A percentile compares a stretch with the other conserved stretches of the same genome.
phyloP scores from a whole-genome alignment of 805 yeast genomes.

The Yarrowia osloensis region DNA sequence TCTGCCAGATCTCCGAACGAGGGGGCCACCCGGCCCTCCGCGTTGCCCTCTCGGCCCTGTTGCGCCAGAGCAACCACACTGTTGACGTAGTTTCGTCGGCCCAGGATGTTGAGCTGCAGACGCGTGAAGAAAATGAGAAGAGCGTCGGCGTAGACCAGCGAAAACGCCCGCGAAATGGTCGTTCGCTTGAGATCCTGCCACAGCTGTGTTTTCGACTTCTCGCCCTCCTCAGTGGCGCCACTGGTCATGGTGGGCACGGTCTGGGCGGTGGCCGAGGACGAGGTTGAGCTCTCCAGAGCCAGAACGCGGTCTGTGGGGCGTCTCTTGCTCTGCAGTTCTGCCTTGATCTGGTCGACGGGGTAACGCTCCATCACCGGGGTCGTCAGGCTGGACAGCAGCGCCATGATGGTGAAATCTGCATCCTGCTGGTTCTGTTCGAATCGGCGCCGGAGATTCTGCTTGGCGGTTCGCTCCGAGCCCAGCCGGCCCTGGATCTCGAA shows the following conservation, averaged over 20 bases:
- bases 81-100: constrained; percentile 81
- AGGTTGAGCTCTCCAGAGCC: constrained; percentile 31
- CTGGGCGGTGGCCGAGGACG: constrained; percentile 27
- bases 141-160: constrained; percentile 68
- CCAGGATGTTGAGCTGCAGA: constrained; percentile 82
- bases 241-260: constrained; percentile 20
- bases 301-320: constrained; percentile 32
- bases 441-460: constrained; percentile 72
- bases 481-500: constrained; percentile 54
- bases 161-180: constrained; percentile 70
- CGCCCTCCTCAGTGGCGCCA: constrained; percentile 33
- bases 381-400: constrained; percentile 74
- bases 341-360: constrained; percentile 73
- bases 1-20: constrained; percentile 25
- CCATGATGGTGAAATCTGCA: constrained; percentile 78
- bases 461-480: constrained; percentile 59
- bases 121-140: constrained; percentile 76
- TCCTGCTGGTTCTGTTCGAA: constrained; percentile 92
- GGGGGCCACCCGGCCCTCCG: constrained; percentile 33
- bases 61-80: constrained; percentile 74
- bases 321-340: constrained; percentile 65
- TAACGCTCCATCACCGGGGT: constrained; percentile 61
- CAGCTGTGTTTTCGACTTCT: constrained; percentile 61
- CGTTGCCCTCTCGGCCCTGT: constrained; percentile 33
- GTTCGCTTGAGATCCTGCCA: constrained; percentile 82